Evolutionary conservation across 2,329 filamentous ascomycete species (phyloP).

Genomic region (Daldinia sp.): DNA sequence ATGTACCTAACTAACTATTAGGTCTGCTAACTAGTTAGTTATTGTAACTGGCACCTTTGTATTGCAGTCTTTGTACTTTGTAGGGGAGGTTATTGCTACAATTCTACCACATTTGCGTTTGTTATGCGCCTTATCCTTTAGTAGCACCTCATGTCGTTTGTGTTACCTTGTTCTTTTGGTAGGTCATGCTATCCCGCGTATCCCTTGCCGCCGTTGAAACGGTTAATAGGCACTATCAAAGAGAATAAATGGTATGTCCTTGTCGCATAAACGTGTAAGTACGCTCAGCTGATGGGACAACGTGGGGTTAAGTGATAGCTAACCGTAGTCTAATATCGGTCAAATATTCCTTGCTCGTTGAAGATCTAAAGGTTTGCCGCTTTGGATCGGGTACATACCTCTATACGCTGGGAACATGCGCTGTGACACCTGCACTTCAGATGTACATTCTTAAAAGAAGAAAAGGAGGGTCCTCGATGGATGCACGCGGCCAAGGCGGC

Average conservation of each 20-base stretch:
- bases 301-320: constrained; percentile 20
- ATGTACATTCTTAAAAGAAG: background rate
- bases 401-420: background rate
- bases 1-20: too few species aligned
- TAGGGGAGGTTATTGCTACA: background rate
- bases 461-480: background rate
- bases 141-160: background rate
- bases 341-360: background rate
- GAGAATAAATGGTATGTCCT: background rate
- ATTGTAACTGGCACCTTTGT: background rate
- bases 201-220: background rate
- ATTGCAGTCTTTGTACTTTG: constrained; percentile 9
- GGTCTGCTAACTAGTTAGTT: too few species aligned
- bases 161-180: background rate
- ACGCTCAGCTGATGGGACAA: constrained; percentile 22
- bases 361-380: background rate
- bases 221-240: background rate
- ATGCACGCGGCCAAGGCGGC: background rate
- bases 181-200: background rate
- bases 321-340: constrained; percentile 1
- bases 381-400: background rate
- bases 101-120: too few species aligned
- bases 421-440: background rate
- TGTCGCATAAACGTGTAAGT: background rate
- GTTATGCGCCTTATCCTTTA: background rate